Evolutionary conservation across 495 filamentous ascomycete species (phyloP), one percentile per base, ranked within the genome.

Genomic region (Aspergillus conjunctus): DNA sequence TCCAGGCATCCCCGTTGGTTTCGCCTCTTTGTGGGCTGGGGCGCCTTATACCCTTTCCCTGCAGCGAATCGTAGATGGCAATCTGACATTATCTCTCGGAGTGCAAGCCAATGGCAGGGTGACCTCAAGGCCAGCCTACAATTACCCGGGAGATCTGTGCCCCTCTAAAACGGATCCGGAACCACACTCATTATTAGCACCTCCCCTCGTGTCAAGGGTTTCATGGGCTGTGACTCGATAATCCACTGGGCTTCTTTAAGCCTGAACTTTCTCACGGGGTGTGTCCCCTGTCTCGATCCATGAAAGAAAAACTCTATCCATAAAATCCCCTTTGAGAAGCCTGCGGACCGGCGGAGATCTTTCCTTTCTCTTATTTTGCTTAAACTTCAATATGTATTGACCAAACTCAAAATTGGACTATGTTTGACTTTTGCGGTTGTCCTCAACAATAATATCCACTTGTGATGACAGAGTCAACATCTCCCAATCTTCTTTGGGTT

Each of bases 81-180:
- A 51, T 51, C 48, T 51, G 48, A 51, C 10, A 32, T 26, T 32
- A 31, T 51, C 31, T 51, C 48, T 51, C 48, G 48, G 21, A 51
- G 20, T 10, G 10, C n/a, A 51, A 31, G 48, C 48, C 48, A 51
- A 51, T 51, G 12, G 11, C 20, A 8, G 26, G 22, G 22, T 20
- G 21, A 50, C 20, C 20, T 45, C 14, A 7, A n/a, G 17, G n/a
- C n/a, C n/a, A n/a, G n/a, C n/a, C n/a, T n/a, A n/a, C n/a, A n/a
- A n/a, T 1, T 46, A 17, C 9, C 44, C 20, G 6, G 17, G 15
- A 9, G 17, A 17, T 17, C 4, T 6, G n/a, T 2, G 18, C 8
- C 43, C 18, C 43, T 46, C 43, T 26, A 21, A 46, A n/a, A 46
- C 18, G 43, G 14, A 46, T 20, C 17, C 18, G 4, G 44, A 46